Percentiles rank a stretch among this genome's conserved stretches.
These are phyloP conservation scores for Hypseocharis bilobata DNA, from an alignment of 441 rosid species.

Conservation along the genomic window DNA sequence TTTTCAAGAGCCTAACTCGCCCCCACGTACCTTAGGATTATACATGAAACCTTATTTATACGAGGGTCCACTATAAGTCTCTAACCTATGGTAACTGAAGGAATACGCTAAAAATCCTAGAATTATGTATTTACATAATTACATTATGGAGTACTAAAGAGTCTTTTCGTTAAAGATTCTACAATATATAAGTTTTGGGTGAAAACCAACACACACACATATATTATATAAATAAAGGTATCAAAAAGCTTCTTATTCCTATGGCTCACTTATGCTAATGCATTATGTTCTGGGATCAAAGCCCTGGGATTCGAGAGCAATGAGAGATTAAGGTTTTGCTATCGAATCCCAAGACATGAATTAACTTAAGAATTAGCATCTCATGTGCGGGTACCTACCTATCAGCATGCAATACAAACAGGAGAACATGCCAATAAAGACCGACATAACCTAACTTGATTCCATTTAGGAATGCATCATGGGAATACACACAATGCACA, in stretches of 20 bases:
- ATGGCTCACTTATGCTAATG: too few relatives aligned
- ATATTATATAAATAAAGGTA: too few relatives aligned
- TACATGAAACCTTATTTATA: neutral
- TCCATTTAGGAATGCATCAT: neutral
- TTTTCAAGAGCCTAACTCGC: neutral
- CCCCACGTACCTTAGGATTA: too few relatives aligned
- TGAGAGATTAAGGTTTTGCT: neutral
- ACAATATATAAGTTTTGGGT: too few relatives aligned
- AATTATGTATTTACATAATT: too few relatives aligned
- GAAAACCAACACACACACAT: too few relatives aligned
- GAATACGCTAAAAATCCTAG: too few relatives aligned
- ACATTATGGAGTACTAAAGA: too few relatives aligned
- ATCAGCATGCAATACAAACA: neutral
- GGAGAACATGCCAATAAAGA: neutral
- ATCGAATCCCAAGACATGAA: neutral
- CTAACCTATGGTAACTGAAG: neutral
- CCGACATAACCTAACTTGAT: neutral
- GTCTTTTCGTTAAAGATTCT: too few relatives aligned
- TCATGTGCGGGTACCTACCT: neutral
- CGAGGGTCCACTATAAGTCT: too few relatives aligned
- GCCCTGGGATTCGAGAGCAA: neutral
- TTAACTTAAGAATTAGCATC: neutral
- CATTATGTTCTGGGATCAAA: too few relatives aligned
- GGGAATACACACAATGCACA: neutral
- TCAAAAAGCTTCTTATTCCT: too few relatives aligned